Evolutionary conservation across 768 basidiomycete species (phyloP).

Genomic region (Collybia nuda): DNA sequence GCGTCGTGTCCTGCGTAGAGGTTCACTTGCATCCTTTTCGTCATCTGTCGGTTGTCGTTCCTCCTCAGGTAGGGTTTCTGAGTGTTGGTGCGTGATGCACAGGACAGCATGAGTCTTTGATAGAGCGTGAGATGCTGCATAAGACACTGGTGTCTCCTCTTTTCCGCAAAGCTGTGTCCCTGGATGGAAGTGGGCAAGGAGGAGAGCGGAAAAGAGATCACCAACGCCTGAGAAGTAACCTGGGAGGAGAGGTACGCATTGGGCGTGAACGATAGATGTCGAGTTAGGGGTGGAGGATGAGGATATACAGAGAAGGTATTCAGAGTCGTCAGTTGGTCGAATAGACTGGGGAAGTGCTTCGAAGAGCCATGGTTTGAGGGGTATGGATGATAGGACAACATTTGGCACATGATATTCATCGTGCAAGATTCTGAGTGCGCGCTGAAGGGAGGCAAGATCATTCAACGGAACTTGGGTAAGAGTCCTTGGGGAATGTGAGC

Average conservation of each 20-base stretch:
- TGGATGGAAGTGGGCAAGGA: constrained; percentile 74
- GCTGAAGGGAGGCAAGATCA: constrained; percentile 63
- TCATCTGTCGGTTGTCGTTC: constrained; percentile 70
- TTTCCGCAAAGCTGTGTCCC: not conserved
- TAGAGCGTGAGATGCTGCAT: constrained; percentile 67
- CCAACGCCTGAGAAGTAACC: constrained; percentile 98
- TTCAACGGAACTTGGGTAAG: constrained; percentile 72
- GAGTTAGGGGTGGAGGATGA: constrained; percentile 46
- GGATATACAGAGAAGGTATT: constrained; percentile 77
- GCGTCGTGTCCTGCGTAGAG: constrained; percentile 62
- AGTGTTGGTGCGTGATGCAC: constrained; percentile 54
- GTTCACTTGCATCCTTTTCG: constrained; percentile 67
- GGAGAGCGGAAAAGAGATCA: constrained; percentile 92
- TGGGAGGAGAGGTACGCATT: constrained; percentile 72
- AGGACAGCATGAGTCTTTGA: constrained; percentile 77
- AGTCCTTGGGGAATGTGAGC: constrained; percentile 44
- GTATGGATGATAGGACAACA: constrained; percentile 91
- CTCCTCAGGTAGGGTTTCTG: constrained; percentile 55
- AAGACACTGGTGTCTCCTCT: constrained; percentile 41
- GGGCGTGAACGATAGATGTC: constrained; percentile 53
- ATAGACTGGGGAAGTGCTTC: constrained; percentile 48
- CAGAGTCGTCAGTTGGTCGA: constrained; percentile 33
- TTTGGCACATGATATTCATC: constrained; percentile 73
- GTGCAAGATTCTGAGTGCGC: constrained; percentile 76
- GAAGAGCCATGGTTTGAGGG: constrained; percentile 62